Evolutionary conservation across 2,329 filamentous ascomycete genomes (phyloP), one percentile per base, ranked within the genome.

Genomic region (Volutella citrinella): DNA sequence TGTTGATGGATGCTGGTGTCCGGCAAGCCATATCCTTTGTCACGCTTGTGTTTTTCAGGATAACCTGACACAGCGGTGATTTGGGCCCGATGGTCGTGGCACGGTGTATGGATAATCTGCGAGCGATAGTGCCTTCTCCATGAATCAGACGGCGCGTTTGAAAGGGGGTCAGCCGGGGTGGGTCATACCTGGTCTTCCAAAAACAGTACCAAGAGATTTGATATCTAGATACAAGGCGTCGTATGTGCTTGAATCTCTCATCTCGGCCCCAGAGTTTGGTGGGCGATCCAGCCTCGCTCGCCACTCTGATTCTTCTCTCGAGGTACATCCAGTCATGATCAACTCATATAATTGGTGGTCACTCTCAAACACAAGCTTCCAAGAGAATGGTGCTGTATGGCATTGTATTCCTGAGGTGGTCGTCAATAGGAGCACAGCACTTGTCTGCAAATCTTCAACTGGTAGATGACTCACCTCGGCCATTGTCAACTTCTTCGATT

Each of bases 311-410:
- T 93, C 87, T 57, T 98, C 91, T 24, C 75, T 78, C 1, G 79
- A 70, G 2, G 84, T 91, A 51, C 89, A 95, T 21, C 89, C 91
- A 46, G 85, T 94, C 64, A 95, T 72, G 24, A 96, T 80, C 12
- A 95, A 64, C 60, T 97, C 91, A 56, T 87, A 91, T 33, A 91
- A 69, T 40, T 85, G 80, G 46, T 84, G 77, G 36, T 84, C 74
- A 45, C 78, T 78, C 56, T 93, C 82, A 52, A 97, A 96, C 4
- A 87, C 72, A 10, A 96, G 54, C 57, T 97, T 98, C 91, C 90
- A 97, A 2, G 89, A 93, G 58, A 87, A 87, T 1, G 86, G 81
- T 1, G 87, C 86, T 4, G 85, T 87, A 44, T 93, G 83, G 52
- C 89, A 96, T 68, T 91, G 88, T 7, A 97, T 59, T 1, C 88